Conservation (phyloP, 1,284 basidiomycete genomes). For the Bjerkandera adusta region DNA sequence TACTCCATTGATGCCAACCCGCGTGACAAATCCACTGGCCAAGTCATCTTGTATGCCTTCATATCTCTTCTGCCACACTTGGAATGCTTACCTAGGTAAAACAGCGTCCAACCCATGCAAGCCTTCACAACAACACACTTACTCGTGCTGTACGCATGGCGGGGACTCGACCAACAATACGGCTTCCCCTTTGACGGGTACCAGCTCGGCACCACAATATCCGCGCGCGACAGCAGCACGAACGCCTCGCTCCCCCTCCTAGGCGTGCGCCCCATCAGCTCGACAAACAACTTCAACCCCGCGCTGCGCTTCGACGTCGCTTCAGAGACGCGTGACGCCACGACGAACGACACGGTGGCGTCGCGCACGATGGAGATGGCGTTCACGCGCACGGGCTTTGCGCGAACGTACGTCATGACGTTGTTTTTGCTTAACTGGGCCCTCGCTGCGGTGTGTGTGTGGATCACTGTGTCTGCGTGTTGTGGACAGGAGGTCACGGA, state of each 20-base stretch:
- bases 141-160: conserved; percentile 18
- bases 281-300: conserved; percentile 17
- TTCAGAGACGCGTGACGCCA: conserved; percentile 1
- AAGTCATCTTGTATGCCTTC: conserved; percentile 1
- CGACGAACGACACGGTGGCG: not conserved
- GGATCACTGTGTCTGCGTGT: conserved; percentile 20
- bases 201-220: conserved; percentile 16
- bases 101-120: conserved; percentile 16
- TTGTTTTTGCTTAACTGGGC: conserved; percentile 21
- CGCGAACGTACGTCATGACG: conserved; percentile 19
- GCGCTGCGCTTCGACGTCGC: conserved; percentile 9
- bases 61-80: not conserved
- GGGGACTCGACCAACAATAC: conserved; percentile 18
- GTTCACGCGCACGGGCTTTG: conserved; percentile 15
- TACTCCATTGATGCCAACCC: conserved; percentile 9
- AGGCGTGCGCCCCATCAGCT: conserved; percentile 16
- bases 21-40: not conserved
- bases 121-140: conserved; percentile 16
- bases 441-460: conserved; percentile 19
- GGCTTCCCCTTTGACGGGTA: conserved; percentile 20
- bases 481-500: conserved; percentile 16
- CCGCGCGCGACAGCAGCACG: conserved; percentile 11
- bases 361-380: conserved; percentile 13
- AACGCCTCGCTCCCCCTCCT: conserved; percentile 17
- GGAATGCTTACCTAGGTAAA: not conserved